Evolutionary conservation across 1,284 basidiomycete genomes (phyloP).

Genomic region (Tylopilus orsonianus): DNA sequence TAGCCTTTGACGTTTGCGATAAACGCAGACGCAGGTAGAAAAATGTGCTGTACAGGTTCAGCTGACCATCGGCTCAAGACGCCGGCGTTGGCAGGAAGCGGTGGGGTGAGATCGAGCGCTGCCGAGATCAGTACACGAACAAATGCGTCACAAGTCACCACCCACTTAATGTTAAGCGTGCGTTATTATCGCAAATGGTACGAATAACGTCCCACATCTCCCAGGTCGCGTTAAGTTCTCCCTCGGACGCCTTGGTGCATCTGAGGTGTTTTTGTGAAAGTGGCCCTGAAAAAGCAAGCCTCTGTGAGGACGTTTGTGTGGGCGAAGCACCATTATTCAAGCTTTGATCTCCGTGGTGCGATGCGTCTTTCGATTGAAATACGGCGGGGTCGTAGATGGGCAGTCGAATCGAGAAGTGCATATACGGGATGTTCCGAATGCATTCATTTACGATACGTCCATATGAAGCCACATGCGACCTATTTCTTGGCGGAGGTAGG

Average conservation of each 20-base stretch:
- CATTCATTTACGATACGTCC: slow-evolving; percentile 86
- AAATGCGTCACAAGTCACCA: slow-evolving; percentile 39
- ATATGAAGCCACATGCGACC: slow-evolving; percentile 85
- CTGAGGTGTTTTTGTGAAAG: slow-evolving; percentile 22
- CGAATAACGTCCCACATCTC: slow-evolving; percentile 98
- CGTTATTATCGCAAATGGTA: slow-evolving; percentile 84
- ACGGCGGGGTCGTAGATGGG: slow-evolving; percentile 79
- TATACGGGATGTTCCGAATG: slow-evolving; percentile 67
- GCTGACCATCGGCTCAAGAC: slow-evolving; percentile 86
- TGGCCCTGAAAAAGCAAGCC: slow-evolving; percentile 33
- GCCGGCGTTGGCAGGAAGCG: slow-evolving; percentile 71
- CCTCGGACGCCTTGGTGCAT: slow-evolving; percentile 40
- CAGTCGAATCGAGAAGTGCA: slow-evolving; percentile 78
- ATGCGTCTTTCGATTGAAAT: slow-evolving; percentile 40
- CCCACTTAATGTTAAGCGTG: slow-evolving; percentile 83
- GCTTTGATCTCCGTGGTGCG: slow-evolving; percentile 30
- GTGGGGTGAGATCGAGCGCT: slow-evolving; percentile 90
- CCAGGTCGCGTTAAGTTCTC: slow-evolving; percentile 85
- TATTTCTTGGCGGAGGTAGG: slow-evolving; percentile 87
- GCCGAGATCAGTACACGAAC: slow-evolving; percentile 17
- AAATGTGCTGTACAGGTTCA: slow-evolving; percentile 86
- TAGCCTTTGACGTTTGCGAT: slow-evolving; percentile 97
- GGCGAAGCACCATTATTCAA: slow-evolving; percentile 19
- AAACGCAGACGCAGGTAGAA: slow-evolving; percentile 87
- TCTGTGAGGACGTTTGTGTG: slow-evolving; percentile 36